Evolutionary conservation across 2,329 filamentous ascomycete species (phyloP).

Genomic region (Epichloe amarillans): DNA sequence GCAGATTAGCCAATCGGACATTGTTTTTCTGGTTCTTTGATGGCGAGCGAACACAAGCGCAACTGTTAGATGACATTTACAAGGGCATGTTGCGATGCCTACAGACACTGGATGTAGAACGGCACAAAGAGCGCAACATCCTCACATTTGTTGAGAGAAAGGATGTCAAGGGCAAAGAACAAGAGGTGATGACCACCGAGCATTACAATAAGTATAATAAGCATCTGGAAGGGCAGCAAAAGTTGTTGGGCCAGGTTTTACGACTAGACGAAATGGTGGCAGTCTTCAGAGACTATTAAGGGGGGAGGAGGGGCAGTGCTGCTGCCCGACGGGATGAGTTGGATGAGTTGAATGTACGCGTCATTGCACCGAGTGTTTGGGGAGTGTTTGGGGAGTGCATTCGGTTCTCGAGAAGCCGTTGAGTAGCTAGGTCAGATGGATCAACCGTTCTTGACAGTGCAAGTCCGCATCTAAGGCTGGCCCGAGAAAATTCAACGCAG

Average conservation of each 20-base stretch:
- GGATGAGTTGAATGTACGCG: not conserved
- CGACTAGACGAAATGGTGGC: constrained; percentile 76
- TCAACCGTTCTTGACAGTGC: not conserved
- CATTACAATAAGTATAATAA: constrained; percentile 53
- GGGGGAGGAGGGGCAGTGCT: not conserved
- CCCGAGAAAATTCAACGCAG: no score
- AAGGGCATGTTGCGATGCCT: constrained; percentile 79
- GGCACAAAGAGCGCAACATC: constrained; percentile 55
- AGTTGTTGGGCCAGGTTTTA: constrained; percentile 65
- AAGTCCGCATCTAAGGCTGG: not conserved
- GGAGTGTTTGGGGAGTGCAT: no score
- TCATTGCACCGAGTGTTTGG: not conserved
- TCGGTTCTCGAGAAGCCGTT: not conserved
- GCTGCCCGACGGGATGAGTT: not conserved
- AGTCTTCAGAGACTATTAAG: constrained; percentile 58
- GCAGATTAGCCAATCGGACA: constrained; percentile 67
- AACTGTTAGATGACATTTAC: constrained; percentile 70
- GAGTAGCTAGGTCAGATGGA: not conserved
- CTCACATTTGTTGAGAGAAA: constrained; percentile 71
- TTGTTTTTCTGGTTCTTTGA: constrained; percentile 92
- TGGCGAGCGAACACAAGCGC: constrained; percentile 52
- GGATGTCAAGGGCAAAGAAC: constrained; percentile 74
- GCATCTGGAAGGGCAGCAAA: constrained; percentile 53
- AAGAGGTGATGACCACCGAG: constrained; percentile 61
- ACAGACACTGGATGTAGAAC: constrained; percentile 67